A percentile compares a stretch with the other conserved stretches of the same genome.
phyloP scores from a whole-genome alignment of 805 yeast species.

The Maudiozyma bulderi region DNA sequence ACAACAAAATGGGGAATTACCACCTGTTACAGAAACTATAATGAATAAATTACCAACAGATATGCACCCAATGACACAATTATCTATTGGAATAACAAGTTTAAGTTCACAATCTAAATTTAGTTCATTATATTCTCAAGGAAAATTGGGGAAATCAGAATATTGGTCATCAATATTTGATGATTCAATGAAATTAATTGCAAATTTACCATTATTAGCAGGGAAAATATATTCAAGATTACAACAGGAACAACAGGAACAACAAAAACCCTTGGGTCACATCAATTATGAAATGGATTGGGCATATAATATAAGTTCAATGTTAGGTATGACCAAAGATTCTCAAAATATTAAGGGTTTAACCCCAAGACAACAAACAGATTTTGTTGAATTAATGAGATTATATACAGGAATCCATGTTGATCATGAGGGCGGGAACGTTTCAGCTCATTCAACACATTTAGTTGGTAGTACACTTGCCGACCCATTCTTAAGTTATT shows the following conservation, averaged over 20 bases:
- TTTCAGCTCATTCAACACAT: conserved; percentile 79
- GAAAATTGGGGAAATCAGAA: conserved; percentile 51
- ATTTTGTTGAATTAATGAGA: conserved; percentile 67
- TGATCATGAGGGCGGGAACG: conserved; percentile 88
- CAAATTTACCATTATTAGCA: conserved; percentile 64
- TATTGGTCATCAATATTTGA: conserved; percentile 73
- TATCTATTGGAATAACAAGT: conserved; percentile 65
- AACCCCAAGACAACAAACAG: conserved; percentile 34
- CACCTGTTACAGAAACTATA: conserved; percentile 50
- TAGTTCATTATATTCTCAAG: conserved; percentile 62
- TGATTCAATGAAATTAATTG: conserved; percentile 59
- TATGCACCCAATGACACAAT: conserved; percentile 79
- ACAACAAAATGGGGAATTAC: conserved; percentile 32
- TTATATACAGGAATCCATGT: conserved; percentile 72
- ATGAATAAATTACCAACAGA: conserved; percentile 55
- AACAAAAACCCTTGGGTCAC: conserved; percentile 39
- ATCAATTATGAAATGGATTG: conserved; percentile 52
- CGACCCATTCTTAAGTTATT: conserved; percentile 63
- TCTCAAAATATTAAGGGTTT: conserved; percentile 27
- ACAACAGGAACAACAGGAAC: too few species aligned
- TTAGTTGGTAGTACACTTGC: conserved; percentile 74
- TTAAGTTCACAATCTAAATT: conserved; percentile 62
- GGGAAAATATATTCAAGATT: conserved; percentile 64
- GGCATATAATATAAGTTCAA: conserved; percentile 59
- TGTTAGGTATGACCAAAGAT: conserved; percentile 46